A percentile compares a stretch with the other conserved stretches of the same genome.
Conservation (phyloP, 768 basidiomycete genomes). For the Sporobolomyces roseus region DNA sequence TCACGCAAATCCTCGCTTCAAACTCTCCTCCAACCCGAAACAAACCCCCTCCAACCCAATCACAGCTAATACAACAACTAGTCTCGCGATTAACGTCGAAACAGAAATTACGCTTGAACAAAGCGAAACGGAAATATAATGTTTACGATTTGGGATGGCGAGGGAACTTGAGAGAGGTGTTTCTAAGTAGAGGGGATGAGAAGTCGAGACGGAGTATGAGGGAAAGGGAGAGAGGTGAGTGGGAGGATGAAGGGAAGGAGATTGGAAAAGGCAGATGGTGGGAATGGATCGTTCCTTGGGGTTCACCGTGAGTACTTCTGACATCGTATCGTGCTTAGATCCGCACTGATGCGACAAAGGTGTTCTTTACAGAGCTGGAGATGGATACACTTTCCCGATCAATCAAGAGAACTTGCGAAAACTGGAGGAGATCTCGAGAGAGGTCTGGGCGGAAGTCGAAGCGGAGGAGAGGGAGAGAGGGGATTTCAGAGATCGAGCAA, state of each 20-base stretch:
- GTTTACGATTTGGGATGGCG: constrained; percentile 30
- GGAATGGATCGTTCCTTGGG: constrained; percentile 26
- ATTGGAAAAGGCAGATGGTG: constrained; percentile 11
- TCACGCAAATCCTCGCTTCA: not conserved
- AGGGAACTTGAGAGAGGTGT: constrained; percentile 24
- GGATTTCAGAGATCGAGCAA: too few relatives aligned
- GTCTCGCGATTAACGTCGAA: not conserved
- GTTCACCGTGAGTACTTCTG: constrained; percentile 27
- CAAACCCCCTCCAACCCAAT: not conserved
- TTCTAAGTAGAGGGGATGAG: constrained; percentile 3
- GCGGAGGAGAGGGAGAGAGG: constrained; percentile 8
- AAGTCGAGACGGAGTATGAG: not conserved
- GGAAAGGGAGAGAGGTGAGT: not conserved
- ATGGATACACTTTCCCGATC: constrained; percentile 27
- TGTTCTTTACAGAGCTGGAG: constrained; percentile 19
- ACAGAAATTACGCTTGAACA: constrained; percentile 15
- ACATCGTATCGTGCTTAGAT: too few relatives aligned
- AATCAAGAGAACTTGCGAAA: not conserved
- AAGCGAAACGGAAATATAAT: constrained; percentile 6
- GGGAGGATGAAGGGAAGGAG: not conserved
- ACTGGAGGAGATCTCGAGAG: not conserved
- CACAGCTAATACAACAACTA: not conserved
- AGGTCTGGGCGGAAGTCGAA: constrained; percentile 26
- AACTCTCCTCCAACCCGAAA: not conserved
- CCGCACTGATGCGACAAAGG: too few relatives aligned